phyloP scores from a whole-genome alignment of 1,139 yeast species.

The Lodderomyces parapsilosis region DNA sequence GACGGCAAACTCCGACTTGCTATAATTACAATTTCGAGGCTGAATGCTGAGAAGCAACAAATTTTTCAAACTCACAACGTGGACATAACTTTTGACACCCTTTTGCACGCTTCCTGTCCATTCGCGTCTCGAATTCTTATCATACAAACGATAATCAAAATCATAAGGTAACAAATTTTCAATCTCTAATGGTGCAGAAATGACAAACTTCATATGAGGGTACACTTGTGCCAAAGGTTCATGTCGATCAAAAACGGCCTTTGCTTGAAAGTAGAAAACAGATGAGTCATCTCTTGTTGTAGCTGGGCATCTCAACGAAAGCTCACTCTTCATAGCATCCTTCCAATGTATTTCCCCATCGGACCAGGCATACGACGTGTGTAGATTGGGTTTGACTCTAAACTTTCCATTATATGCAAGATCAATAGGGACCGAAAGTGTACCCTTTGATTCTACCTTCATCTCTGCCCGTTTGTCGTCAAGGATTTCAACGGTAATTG shows the following conservation, averaged over 20 bases:
- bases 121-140: conserved; percentile 69
- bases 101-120: conserved; percentile 62
- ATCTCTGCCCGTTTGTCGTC: conserved; percentile 24
- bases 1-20: conserved; percentile 76
- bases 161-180: conserved; percentile 87
- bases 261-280: conserved; percentile 69
- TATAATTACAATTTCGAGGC: conserved; percentile 64
- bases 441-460: conserved; percentile 50
- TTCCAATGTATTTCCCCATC: conserved; percentile 63
- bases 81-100: conserved; percentile 71
- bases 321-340: conserved; percentile 46
- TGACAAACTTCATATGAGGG: conserved; percentile 77
- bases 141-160: conserved; percentile 71
- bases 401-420: conserved; percentile 59
- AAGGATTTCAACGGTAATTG: conserved; percentile 44
- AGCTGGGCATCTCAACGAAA: conserved; percentile 61
- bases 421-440: conserved; percentile 71
- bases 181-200: conserved; percentile 85
- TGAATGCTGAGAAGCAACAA: conserved; percentile 70
- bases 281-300: conserved; percentile 35
- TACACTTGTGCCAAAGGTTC: conserved; percentile 75
- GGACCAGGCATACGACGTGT: conserved; percentile 67
- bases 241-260: conserved; percentile 58
- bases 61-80: conserved; percentile 74
- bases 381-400: conserved; percentile 58